Evolutionary conservation across 257 asterid species (phyloP).

Genomic region (Jaltomata sinuosa): DNA sequence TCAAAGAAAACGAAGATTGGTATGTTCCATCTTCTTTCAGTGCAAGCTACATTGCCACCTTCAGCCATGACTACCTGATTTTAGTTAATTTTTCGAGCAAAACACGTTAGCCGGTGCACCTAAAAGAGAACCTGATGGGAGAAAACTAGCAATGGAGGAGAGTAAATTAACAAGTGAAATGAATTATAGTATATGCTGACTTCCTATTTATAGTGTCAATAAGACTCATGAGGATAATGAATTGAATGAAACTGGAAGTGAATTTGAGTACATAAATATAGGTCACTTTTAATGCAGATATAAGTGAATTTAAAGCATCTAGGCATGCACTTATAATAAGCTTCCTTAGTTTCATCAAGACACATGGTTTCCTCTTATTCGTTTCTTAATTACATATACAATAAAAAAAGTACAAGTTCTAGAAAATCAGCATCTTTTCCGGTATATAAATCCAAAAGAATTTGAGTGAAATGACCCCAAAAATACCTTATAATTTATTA

Average conservation of each 20-base stretch:
- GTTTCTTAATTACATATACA: not conserved
- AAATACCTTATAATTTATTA: too few species aligned
- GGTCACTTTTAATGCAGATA: not conserved
- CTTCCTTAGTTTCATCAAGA: not conserved
- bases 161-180: not conserved
- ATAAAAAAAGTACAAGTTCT: not conserved
- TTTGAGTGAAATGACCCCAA: not conserved
- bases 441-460: not conserved
- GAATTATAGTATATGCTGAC: not conserved
- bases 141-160: not conserved
- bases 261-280: not conserved
- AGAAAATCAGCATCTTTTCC: not conserved
- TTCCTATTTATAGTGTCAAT: not conserved
- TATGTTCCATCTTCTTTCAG: slow-evolving; percentile 29
- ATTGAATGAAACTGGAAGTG: not conserved
- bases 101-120: not conserved
- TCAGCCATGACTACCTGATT: slow-evolving; percentile 35
- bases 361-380: not conserved
- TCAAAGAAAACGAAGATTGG: slow-evolving; percentile 66
- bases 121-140: not conserved
- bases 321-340: not conserved
- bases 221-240: not conserved
- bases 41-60: slow-evolving; percentile 1
- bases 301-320: not conserved
- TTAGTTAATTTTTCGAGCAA: not conserved